phyloP scores from a whole-genome alignment of 306 rosid genomes.

The Citrullus colocynthis region DNA sequence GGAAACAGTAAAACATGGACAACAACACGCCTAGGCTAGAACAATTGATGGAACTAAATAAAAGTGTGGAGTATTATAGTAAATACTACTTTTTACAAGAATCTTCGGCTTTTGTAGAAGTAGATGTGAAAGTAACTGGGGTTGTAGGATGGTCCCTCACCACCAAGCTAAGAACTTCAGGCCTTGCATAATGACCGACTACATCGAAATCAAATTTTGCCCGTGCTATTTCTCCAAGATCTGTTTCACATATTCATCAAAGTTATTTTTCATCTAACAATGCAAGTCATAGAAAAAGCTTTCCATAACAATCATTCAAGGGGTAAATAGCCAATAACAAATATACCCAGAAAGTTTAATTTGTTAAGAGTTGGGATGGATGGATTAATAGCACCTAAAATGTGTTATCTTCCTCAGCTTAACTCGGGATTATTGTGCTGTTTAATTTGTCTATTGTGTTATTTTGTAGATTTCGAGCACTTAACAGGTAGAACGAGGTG shows the following conservation, averaged over 20 bases:
- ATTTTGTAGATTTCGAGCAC: too few species aligned
- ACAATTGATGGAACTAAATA: neutral
- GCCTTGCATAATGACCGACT: constrained; percentile 86
- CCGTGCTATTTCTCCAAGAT: constrained; percentile 77
- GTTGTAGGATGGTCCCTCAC: constrained; percentile 63
- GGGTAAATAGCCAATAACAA: neutral
- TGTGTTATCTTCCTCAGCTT: too few species aligned
- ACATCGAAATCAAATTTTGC: constrained; percentile 81
- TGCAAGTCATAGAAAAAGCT: neutral
- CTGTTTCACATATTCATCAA: constrained; percentile 15
- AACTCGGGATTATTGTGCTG: too few species aligned
- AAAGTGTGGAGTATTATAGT: neutral
- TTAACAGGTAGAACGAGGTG: too few species aligned
- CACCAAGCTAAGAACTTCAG: constrained; percentile 73
- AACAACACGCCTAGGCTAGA: neutral
- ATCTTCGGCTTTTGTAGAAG: constrained; percentile 35
- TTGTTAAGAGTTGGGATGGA: neutral
- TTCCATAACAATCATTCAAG: neutral
- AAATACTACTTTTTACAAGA: constrained; percentile 13
- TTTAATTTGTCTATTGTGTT: too few species aligned
- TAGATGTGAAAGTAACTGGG: constrained; percentile 60
- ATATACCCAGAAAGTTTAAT: neutral
- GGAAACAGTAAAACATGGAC: neutral
- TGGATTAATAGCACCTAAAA: neutral
- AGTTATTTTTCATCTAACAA: neutral